Evolutionary conservation across 768 basidiomycete genomes (phyloP), one percentile per base, ranked within the genome.

Genomic region (Russula foetens): DNA sequence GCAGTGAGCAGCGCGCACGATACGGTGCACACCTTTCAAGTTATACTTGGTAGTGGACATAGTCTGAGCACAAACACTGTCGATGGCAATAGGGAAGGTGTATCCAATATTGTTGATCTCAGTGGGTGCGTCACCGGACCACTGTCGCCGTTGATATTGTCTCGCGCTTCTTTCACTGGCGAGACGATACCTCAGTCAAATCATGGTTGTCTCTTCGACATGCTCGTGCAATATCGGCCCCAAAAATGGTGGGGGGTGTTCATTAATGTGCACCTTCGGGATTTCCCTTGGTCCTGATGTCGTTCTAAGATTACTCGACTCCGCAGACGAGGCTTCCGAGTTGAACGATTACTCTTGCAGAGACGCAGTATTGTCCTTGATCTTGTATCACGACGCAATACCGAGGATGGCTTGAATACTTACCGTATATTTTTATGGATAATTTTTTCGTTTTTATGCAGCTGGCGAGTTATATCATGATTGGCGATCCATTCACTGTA

Each of bases 1-100:
- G 92, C 90, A 1, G 95, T 98, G 21, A 90, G 88, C 69, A 88
- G 85, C 11, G 95, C 92, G 53, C 90, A 92, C 62, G 95, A 92
- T 63, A 98, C 96, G 14, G 93, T 99, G 17, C 97, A 99, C 72
- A 87, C 98, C 39, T 99, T 96, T n/a, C n/a, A n/a, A n/a, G n/a
- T n/a, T 77, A 92, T 92, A 74, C 79, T 98, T 4, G 85, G 84
- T 0, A 60, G 69, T n/a, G 73, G 73, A 17, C 71, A 53, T 53
- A 67, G 58, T 56, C n/a, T n/a, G n/a, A 67, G 56, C 56, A 65
- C 57, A 17, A 43, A 54, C 55, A 63, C 60, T 4, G 64, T 60
- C n/a, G n/a, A n/a, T n/a, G n/a, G n/a, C n/a, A 53, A 44, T 47
- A 69, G 68, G 59, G 60, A 67, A 29, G 91, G 60, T 93, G 88